Conservation (phyloP, 2,329 filamentous ascomycete species). For the Ophiostoma populinum region DNA sequence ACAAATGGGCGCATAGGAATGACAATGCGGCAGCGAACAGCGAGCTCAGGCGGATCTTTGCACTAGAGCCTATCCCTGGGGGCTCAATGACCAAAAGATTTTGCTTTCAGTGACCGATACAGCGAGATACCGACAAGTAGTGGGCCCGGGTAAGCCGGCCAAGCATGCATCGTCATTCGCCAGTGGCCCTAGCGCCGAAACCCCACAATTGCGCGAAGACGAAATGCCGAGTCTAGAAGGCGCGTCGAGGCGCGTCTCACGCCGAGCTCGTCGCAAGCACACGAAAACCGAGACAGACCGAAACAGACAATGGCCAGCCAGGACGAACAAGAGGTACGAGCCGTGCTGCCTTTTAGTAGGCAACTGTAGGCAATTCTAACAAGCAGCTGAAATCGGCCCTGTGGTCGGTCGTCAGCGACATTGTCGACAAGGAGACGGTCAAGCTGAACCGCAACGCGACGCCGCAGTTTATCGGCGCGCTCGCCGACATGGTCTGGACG, state of each 20-base stretch:
- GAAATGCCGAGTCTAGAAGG: too few species aligned
- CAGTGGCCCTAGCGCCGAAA: too few species aligned
- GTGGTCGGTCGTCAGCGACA: constrained; percentile 71
- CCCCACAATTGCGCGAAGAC: too few species aligned
- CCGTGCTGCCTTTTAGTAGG: not conserved
- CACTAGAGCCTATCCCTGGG: not conserved
- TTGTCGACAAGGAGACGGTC: constrained; percentile 71
- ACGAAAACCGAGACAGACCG: not conserved
- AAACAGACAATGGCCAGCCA: constrained; percentile 14
- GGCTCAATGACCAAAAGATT: not conserved
- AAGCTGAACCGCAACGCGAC: constrained; percentile 67
- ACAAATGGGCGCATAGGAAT: not conserved
- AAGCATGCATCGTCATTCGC: constrained; percentile 1
- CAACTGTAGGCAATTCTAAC: not conserved
- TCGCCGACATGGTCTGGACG: constrained; percentile 75
- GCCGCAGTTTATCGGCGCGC: constrained; percentile 71
- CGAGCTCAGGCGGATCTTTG: not conserved
- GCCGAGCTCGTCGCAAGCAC: too few species aligned
- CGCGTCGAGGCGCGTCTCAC: not conserved
- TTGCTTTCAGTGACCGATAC: too few species aligned
- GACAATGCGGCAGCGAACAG: not conserved
- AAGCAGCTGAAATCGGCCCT: constrained; percentile 61
- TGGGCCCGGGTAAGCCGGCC: not conserved
- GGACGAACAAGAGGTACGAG: constrained; percentile 15
- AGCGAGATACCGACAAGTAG: not conserved